These are phyloP conservation scores for Irineochytrium annulatum DNA, from an alignment of 192 early-diverging fungal genomes.

Conservation along the genomic window DNA sequence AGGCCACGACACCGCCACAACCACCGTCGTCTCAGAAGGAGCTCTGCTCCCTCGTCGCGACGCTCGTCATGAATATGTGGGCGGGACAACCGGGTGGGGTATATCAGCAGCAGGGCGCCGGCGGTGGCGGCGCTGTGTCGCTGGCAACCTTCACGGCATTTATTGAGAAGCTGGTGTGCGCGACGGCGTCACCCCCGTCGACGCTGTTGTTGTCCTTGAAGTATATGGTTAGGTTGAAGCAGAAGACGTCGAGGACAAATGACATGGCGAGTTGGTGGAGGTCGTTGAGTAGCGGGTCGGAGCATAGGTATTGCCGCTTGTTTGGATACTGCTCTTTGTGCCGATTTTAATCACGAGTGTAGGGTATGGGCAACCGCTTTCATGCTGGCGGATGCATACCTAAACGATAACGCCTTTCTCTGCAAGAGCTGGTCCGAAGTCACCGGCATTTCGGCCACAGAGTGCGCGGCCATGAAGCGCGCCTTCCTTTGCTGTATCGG, in stretches of 20 bases:
- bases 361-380: not conserved
- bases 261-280: too few species aligned
- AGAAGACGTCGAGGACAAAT: not conserved
- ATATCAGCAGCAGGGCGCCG: not conserved
- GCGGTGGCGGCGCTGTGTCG: not conserved
- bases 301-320: too few species aligned
- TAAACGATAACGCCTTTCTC: constrained; percentile 30
- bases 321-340: too few species aligned
- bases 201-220: not conserved
- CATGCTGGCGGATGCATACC: constrained; percentile 13
- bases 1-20: not conserved
- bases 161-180: not conserved
- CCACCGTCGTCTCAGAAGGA: not conserved
- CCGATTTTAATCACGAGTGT: not conserved
- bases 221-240: not conserved
- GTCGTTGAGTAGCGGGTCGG: too few species aligned
- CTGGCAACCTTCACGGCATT: not conserved
- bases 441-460: constrained; percentile 7
- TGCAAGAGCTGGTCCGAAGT: constrained; percentile 25
- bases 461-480: not conserved
- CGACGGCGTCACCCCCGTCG: not conserved
- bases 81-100: too few species aligned
- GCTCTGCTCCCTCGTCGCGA: not conserved
- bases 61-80: constrained; percentile 4
- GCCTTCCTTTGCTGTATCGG: not conserved